Evolutionary conservation across 2,329 filamentous ascomycete genomes (phyloP), one percentile per base, ranked within the genome.

Genomic region (Albophoma yamanashiensis): DNA sequence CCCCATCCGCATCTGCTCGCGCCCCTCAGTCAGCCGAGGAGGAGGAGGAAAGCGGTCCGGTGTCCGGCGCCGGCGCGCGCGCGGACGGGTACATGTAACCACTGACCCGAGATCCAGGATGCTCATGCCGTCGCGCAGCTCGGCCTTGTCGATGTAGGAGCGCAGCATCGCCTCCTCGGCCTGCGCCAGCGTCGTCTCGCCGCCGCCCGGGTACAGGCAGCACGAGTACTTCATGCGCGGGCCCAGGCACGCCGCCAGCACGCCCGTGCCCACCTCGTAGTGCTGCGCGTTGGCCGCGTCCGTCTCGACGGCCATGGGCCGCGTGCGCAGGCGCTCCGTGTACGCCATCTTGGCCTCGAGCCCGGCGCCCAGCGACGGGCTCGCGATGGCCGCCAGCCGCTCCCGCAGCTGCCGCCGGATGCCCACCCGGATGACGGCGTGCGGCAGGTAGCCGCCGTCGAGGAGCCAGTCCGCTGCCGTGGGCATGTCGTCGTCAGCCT

Each of bases 211-310:
- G 70, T 89, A 89, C 67, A 88, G 74, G 69, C 83, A 87, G 64
- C 77, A 80, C n/a, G 82, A 86, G 70, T 89, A 90, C 78, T 89
- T 89, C 85, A 89, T 89, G 59, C 86, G 75, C 4, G 85, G 84
- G 0, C 87, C 87, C 15, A 90, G 74, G 70, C 80, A 85, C 36
- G 79, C 81, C 36, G 74, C 72, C 47, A 89, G 71, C 31, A 89
- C 82, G 4, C 83, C 83, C 0, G 86, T 88, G 45, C 84, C 85
- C 47, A 89, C 86, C 73, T 89, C 87, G 68, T 90, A 89, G 71
- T 89, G 87, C 76, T 89, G 87, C 66, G 81, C 75, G 69, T 89
- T 89, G 27, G 87, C 86, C 2, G 79, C 75, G 4, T 77, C 79
- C 0, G 86, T 88, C 70, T 87, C 83, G 65, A 89, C 80, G n/a